Conservation (phyloP, 495 filamentous ascomycete genomes). For the Hypomontagnella monticulosa region DNA sequence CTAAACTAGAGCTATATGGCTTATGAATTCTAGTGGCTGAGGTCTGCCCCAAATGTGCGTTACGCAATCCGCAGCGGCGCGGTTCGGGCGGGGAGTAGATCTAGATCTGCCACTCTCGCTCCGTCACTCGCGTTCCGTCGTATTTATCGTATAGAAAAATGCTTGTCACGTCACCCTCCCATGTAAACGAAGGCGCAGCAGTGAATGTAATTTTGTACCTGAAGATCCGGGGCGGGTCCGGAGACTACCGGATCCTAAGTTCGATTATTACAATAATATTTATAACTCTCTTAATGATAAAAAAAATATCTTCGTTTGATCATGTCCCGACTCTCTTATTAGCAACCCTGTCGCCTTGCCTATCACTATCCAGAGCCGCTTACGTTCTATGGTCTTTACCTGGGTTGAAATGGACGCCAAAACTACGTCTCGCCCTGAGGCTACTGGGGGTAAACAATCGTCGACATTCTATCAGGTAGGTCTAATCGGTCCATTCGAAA, state of each 20-base stretch:
- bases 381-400: not conserved
- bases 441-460: slow-evolving; percentile 34
- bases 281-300: not conserved
- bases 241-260: not conserved
- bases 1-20: too few species aligned
- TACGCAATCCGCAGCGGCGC: slow-evolving; percentile 34
- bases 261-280: not conserved
- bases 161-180: slow-evolving; percentile 8
- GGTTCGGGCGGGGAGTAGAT: slow-evolving; percentile 13
- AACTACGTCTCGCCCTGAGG: slow-evolving; percentile 20
- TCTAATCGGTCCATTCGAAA: not conserved
- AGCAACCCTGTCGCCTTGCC: not conserved
- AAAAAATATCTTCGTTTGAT: not conserved
- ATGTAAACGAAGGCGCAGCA: too few species aligned
- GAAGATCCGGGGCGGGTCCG: slow-evolving; percentile 28
- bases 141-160: too few species aligned
- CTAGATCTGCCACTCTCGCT: too few species aligned
- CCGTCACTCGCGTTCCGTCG: too few species aligned
- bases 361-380: not conserved
- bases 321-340: too few species aligned
- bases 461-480: slow-evolving; percentile 51
- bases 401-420: slow-evolving; percentile 36
- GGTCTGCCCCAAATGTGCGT: not conserved
- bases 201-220: slow-evolving; percentile 8
- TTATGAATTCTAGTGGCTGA: slow-evolving; percentile 18